Evolutionary conservation across 106 monocot genomes (phyloP), one percentile per base, ranked within the genome.

Genomic region (Allium fistulosum): DNA sequence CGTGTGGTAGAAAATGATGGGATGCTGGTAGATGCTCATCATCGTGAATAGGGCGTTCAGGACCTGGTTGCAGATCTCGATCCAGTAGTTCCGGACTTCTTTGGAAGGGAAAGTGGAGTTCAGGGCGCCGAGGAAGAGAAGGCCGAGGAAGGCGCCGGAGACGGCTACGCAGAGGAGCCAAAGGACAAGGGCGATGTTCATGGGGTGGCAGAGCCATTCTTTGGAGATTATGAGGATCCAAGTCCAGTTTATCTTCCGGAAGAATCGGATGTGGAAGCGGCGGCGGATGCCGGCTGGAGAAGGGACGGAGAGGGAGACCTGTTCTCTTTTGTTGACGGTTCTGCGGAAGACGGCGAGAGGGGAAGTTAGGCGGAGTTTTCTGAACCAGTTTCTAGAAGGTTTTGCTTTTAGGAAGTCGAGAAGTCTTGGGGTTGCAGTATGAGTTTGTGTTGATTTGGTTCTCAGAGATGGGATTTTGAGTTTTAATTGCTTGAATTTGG

Each of bases 21-120:
- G 87, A 56, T 87, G 83, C 26, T 87, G 80, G 64, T 80, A 83
- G 8, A 87, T 69, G 75, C 83, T 80, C 87, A 87, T 87, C 13
- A 87, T 72, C 15, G 87, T 87, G 51, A 87, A 83, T 16, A 87
- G 63, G 0, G 87, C 83, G 28, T 87, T 87, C 10, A 87, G 49
- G 45, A 87, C 78, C 51, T 87, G 87, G 71, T 79, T 79, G 79
- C 73, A 61, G 9, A 67, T 68, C 57, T 79, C 79, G 17, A 79
- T 69, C 79, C 79, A 79, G 15, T 73, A 49, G 53, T 73, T 73
- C 17, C 73, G 53, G 12, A 49, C 10, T 3, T 52, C 9, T 46
- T 67, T 73, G 2, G 73, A 56, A 7, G 68, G 73, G 45, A 79
- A 69, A 7, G 68, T 48, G 9, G 9, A 12, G 68, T 75, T 69